Evolutionary conservation across 2,329 filamentous ascomycete species (phyloP), one percentile per base, ranked within the genome.

Genomic region (Fusarium virguliforme): DNA sequence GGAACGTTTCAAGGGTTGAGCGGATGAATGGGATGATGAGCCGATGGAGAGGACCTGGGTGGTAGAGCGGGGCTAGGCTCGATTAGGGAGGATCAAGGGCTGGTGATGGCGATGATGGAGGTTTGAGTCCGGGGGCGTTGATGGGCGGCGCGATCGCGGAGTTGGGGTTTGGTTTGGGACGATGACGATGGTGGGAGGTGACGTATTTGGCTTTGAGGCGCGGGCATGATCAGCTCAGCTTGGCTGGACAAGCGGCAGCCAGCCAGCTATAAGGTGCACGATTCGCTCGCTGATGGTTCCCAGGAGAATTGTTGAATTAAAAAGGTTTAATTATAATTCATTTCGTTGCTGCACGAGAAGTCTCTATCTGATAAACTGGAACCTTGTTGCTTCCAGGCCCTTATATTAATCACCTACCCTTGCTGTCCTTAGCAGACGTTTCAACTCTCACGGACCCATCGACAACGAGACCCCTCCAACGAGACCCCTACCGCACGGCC

Each of bases 101-200:
- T 65, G 15, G 41, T 62, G 62, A 65, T 72, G 68, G 40, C 58
- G 63, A 50, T 15, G 55, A 58, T 64, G 60, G 65, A 63, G 46
- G n/a, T 41, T 60, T 26, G n/a, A 35, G 60, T 64, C 46, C 30
- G 58, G 67, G 40, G 57, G 48, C 51, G 57, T 41, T 56, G 57
- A 56, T 41, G 51, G 30, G 62, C 46, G 38, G 62, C 46, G 64
- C n/a, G 58, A 62, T 43, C 32, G 48, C 32, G 41, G 37, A 32
- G 7, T 10, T 53, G 62, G 48, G 40, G 43, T 24, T 48, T 34
- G 30, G 40, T 32, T 37, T 46, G 9, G 56, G 43, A 56, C 53
- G 71, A 75, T 75, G 73, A 75, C 74, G 73, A 60, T 46, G 69
- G 18, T 59, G 56, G 51, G 57, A 50, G 73, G 73, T 75, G 73